A percentile compares a stretch with the other conserved stretches of the same genome.
phyloP scores from a whole-genome alignment of 352 stramenopile genomes.

The Globisporangium acanthophoron region DNA sequence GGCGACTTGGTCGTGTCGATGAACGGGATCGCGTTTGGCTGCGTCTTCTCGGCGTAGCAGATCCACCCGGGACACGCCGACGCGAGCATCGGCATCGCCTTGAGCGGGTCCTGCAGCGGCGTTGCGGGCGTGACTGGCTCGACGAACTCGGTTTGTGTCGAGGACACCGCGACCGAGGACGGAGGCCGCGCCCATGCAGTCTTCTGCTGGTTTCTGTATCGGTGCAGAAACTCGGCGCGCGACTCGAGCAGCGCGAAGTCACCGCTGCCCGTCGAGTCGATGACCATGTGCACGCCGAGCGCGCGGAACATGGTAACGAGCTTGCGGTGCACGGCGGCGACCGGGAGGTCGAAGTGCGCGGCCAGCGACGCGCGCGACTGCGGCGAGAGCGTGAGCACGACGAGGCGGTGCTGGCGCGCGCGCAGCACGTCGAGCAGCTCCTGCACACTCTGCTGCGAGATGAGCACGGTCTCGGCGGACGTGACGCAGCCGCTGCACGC shows the following conservation, averaged over 20 bases:
- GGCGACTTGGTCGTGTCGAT: conserved; percentile 94
- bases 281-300: conserved; percentile 87
- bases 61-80: conserved; percentile 97
- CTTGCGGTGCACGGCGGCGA: conserved; percentile 62
- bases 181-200: conserved; percentile 55
- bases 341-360: conserved; percentile 65
- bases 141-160: conserved; percentile 59
- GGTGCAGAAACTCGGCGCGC: conserved; percentile 85
- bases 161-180: conserved; percentile 67
- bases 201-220: conserved; percentile 76
- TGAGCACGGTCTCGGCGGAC: conserved; percentile 97
- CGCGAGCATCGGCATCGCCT: conserved; percentile 90
- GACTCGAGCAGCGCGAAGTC: conserved; percentile 93
- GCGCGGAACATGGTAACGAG: conserved; percentile 71
- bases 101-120: conserved; percentile 56
- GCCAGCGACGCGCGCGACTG: conserved; percentile 86
- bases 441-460: conserved; percentile 93
- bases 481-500: conserved; percentile 97
- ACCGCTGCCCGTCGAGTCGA: conserved; percentile 89
- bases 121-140: conserved; percentile 44
- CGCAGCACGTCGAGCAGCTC: conserved; percentile 75
- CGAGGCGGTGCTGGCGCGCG: conserved; percentile 33
- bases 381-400: conserved; percentile 88
- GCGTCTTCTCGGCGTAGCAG: conserved; percentile 97
- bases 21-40: conserved; percentile 92